These are phyloP conservation scores for Penicillium taxi DNA, from an alignment of 495 filamentous ascomycete genomes.

Conservation along the genomic window DNA sequence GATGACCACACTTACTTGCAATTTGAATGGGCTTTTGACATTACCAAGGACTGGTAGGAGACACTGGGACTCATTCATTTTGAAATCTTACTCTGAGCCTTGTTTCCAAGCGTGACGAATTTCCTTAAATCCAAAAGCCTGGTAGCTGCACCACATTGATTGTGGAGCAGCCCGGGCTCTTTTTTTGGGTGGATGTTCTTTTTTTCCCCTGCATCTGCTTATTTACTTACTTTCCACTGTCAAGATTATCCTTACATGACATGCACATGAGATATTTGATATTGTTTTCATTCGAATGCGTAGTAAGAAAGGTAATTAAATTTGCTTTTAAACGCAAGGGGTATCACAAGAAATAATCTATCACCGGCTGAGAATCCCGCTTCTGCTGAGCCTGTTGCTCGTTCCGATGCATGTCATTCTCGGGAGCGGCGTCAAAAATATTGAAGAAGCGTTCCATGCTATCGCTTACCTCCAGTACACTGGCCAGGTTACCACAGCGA, in stretches of 20 bases:
- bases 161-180: no score
- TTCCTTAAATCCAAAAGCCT: conserved; percentile 24
- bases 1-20: conserved; percentile 76
- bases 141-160: no score
- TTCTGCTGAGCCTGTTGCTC: conserved; percentile 57
- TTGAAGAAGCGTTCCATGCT: conserved; percentile 89
- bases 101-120: conserved; percentile 26
- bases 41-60: conserved; percentile 78
- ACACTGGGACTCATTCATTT: conserved; percentile 7
- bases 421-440: conserved; percentile 91
- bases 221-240: no score
- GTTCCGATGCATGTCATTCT: conserved; percentile 80
- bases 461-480: conserved; percentile 91
- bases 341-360: conserved; percentile 69
- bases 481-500: conserved; percentile 92
- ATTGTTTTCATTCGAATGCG: conserved; percentile 23
- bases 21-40: conserved; percentile 93
- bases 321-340: no score
- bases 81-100: conserved; percentile 16
- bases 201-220: conserved; percentile 1
- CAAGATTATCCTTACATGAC: no score
- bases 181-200: conserved; percentile 2
- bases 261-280: conserved; percentile 11
- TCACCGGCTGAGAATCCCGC: conserved; percentile 53
- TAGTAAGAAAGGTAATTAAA: no score